phyloP scores from a whole-genome alignment of 371 early-diverging fungal species.

The Syncephalis fuscata region DNA sequence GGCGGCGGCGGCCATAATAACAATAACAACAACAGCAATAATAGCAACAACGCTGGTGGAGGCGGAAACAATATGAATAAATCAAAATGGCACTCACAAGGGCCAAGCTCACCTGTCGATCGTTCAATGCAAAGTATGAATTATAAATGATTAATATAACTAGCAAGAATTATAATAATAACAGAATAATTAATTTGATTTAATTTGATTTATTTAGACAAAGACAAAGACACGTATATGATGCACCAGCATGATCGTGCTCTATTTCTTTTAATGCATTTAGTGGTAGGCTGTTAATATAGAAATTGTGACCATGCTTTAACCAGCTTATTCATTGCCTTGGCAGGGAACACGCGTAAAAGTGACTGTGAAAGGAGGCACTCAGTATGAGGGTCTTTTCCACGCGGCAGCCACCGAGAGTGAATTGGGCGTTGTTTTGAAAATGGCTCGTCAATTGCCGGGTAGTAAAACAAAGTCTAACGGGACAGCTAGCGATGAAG shows the following conservation, averaged over 20 bases:
- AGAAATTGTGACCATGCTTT: no score
- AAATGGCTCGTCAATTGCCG: slow-evolving; percentile 22
- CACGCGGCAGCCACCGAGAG: slow-evolving; percentile 54
- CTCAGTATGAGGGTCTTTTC: slow-evolving; percentile 58
- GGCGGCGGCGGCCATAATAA: no score
- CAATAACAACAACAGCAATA: no score
- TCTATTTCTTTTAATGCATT: slow-evolving; percentile 48
- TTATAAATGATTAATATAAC: no score
- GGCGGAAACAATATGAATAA: no score
- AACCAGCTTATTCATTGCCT: not conserved
- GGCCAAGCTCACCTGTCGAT: no score
- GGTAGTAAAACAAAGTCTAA: slow-evolving; percentile 7
- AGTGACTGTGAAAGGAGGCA: slow-evolving; percentile 43
- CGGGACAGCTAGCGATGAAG: slow-evolving; percentile 8
- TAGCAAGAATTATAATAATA: no score
- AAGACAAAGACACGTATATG: not conserved
- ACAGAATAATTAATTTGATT: no score
- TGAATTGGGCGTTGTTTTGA: slow-evolving; percentile 62
- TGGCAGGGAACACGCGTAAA: slow-evolving; percentile 56
- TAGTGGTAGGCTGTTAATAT: slow-evolving; percentile 38
- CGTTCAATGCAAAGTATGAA: no score
- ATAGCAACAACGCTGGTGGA: no score
- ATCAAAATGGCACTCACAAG: no score
- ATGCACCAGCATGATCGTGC: slow-evolving; percentile 47
- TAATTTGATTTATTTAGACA: no score